Conservation (phyloP, 2,329 filamentous ascomycete species). For the Microascus cirrosus region DNA sequence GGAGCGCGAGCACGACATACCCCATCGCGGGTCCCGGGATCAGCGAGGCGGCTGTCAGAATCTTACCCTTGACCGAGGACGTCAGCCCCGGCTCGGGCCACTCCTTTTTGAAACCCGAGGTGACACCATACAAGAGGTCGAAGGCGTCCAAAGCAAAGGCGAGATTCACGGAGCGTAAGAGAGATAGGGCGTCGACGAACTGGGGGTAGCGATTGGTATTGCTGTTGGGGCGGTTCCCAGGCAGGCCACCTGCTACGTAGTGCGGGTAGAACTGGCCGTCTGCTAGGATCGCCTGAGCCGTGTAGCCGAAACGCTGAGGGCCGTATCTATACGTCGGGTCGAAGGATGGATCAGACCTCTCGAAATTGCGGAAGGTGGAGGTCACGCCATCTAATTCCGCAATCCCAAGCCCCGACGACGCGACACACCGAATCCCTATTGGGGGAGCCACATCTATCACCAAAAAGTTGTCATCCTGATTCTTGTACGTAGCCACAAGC, state of each 20-base stretch:
- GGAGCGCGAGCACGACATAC: neutral
- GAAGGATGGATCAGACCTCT: neutral
- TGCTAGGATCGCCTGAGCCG: neutral
- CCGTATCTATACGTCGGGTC: neutral
- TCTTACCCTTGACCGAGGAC: neutral
- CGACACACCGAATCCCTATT: constrained; percentile 5
- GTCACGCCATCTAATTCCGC: constrained; percentile 1
- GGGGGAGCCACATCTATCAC: neutral
- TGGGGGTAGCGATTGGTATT: neutral
- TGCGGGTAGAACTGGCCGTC: neutral
- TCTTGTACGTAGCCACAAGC: no score
- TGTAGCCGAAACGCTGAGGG: neutral
- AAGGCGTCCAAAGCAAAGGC: neutral
- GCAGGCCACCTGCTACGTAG: neutral
- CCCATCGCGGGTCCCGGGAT: neutral
- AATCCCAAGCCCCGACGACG: constrained; percentile 1
- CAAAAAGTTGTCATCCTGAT: no score
- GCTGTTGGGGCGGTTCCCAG: neutral
- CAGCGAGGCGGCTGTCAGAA: neutral
- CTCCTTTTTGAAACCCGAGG: neutral
- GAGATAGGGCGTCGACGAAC: neutral
- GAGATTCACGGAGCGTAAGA: neutral
- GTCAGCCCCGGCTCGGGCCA: neutral
- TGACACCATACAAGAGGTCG: neutral
- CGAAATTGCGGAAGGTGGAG: constrained; percentile 5